Conservation (phyloP, 75 land plant genomes). For the Cunninghamia lanceolata region DNA sequence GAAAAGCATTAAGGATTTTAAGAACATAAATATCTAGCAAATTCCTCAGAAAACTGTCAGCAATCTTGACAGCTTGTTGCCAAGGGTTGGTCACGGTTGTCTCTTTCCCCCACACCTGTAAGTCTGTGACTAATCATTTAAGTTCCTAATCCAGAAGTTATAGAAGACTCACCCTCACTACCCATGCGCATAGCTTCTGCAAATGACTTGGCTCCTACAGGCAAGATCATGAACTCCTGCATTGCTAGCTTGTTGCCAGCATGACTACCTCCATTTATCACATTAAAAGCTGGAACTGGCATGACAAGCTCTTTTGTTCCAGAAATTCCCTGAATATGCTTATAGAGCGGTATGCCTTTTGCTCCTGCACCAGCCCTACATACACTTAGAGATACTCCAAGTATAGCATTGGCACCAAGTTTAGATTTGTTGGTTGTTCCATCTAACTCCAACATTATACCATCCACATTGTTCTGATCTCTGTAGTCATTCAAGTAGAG, state of each 20-base stretch:
- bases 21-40: neutral
- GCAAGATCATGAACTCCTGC: constrained; percentile 98
- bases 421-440: constrained; percentile 92
- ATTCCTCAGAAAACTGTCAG: neutral
- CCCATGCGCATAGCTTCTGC: constrained; percentile 95
- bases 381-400: constrained; percentile 87
- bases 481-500: constrained; percentile 28
- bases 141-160: neutral
- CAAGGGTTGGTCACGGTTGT: neutral
- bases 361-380: constrained; percentile 97
- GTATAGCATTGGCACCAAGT: constrained; percentile 91
- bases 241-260: constrained; percentile 95
- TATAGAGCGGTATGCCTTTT: constrained; percentile 73
- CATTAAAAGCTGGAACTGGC: constrained; percentile 98
- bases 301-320: constrained; percentile 88
- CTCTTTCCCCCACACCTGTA: neutral
- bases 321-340: constrained; percentile 81
- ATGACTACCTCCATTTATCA: constrained; percentile 95
- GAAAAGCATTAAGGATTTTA: neutral
- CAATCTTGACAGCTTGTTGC: neutral
- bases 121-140: neutral
- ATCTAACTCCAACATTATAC: constrained; percentile 83
- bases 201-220: constrained; percentile 91
- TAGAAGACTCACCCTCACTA: constrained; percentile 72
- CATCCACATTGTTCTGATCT: constrained; percentile 79